phyloP scores from a whole-genome alignment of 1,284 basidiomycete genomes.

The Bondarzewia mesenterica region DNA sequence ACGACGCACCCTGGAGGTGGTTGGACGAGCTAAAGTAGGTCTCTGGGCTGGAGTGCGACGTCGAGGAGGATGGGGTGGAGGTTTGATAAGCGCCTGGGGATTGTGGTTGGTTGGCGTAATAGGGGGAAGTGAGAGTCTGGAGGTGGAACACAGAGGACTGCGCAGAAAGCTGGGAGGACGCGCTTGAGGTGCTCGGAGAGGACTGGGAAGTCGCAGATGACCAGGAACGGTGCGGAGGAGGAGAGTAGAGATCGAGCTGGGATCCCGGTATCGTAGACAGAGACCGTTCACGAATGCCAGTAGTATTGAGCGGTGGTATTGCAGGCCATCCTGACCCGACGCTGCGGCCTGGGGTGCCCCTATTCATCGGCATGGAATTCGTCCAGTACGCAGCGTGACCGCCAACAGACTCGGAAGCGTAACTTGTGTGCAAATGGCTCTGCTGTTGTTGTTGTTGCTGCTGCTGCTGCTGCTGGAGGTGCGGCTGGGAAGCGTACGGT shows the following conservation, averaged over 20 bases:
- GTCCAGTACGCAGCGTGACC: constrained; percentile 6
- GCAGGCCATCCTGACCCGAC: constrained; percentile 17
- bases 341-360: constrained; percentile 6
- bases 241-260: constrained; percentile 13
- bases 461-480: constrained; percentile 5
- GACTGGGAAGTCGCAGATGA: constrained; percentile 19
- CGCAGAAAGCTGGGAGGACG: constrained; percentile 17
- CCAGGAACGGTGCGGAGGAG: constrained; percentile 22
- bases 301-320: constrained; percentile 23
- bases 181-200: constrained; percentile 19
- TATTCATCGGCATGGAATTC: neutral
- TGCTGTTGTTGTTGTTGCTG: constrained; percentile 6
- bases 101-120: constrained; percentile 30
- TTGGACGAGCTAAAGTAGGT: constrained; percentile 9
- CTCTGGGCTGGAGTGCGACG: constrained; percentile 13
- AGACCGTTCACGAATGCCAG: constrained; percentile 15
- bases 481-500: constrained; percentile 7
- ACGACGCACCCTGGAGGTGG: constrained; percentile 7
- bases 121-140: constrained; percentile 32
- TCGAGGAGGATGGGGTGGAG: constrained; percentile 22
- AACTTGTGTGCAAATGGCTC: constrained; percentile 3
- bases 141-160: constrained; percentile 18
- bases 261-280: constrained; percentile 9
- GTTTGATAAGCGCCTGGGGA: constrained; percentile 14
- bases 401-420: constrained; percentile 4